A percentile compares a stretch with the other conserved stretches of the same genome.
These are phyloP conservation scores for Pistacia integerrima DNA, from an alignment of 345 rosid species.

Conservation along the genomic window DNA sequence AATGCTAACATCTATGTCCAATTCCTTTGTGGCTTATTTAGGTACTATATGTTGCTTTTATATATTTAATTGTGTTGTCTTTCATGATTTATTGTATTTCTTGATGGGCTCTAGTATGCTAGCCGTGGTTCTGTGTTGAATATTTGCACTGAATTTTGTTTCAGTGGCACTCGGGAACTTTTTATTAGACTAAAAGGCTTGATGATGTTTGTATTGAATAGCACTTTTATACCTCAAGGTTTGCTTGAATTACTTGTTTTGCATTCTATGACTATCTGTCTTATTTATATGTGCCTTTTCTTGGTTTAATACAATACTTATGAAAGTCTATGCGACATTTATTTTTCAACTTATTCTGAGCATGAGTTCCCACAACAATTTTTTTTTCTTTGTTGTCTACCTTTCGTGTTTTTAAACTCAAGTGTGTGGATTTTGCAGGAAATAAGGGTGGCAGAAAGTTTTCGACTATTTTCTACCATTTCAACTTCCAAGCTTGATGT, in stretches of 20 bases:
- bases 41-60: not conserved
- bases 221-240: not conserved
- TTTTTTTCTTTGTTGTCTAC: not conserved
- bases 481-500: conserved; percentile 61
- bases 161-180: not conserved
- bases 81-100: not conserved
- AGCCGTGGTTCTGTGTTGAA: not conserved
- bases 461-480: conserved; percentile 81
- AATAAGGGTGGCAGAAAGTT: conserved; percentile 78
- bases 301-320: not conserved
- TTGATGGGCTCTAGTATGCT: not conserved
- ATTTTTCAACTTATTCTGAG: not conserved
- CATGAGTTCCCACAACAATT: not conserved
- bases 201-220: not conserved
- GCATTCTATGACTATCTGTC: not conserved
- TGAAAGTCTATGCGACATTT: not conserved
- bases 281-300: not conserved
- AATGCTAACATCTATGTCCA: not conserved
- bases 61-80: too few relatives aligned
- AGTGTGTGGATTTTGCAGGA: conserved; percentile 51
- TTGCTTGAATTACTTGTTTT: not conserved
- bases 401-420: conserved; percentile 4
- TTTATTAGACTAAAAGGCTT: not conserved
- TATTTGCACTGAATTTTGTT: not conserved
- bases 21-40: not conserved